Percentiles rank a stretch among this genome's conserved stretches.
Conservation (phyloP, 2,329 filamentous ascomycete species). For the Sarocladium oryzae region DNA sequence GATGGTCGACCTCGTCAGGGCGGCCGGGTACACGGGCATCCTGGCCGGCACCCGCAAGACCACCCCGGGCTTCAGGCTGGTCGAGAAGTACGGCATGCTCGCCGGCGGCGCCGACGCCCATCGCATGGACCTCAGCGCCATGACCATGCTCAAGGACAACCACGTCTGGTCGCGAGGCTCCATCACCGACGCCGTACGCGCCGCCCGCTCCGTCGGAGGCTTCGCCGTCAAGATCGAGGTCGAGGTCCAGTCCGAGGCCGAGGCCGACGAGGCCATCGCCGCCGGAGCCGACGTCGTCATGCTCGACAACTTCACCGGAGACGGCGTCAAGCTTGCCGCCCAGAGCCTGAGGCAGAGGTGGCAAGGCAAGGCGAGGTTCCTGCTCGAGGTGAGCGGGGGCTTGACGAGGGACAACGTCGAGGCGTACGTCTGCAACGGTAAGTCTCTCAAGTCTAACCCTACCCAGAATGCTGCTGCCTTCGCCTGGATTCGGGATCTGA, state of each 20-base stretch:
- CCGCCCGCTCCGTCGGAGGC: conserved; percentile 76
- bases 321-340: conserved; percentile 70
- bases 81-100: conserved; percentile 98
- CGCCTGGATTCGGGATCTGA: neutral
- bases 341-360: conserved; percentile 72
- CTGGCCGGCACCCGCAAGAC: conserved; percentile 97
- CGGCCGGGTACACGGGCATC: conserved; percentile 70
- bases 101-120: conserved; percentile 90
- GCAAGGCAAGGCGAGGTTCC: conserved; percentile 64
- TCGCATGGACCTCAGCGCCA: conserved; percentile 81
- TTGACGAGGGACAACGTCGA: conserved; percentile 79
- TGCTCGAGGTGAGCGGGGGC: conserved; percentile 90
- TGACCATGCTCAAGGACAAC: conserved; percentile 99
- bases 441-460: too few species aligned
- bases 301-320: conserved; percentile 89
- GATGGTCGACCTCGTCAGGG: conserved; percentile 49
- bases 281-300: conserved; percentile 95
- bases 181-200: conserved; percentile 78
- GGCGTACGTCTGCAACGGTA: conserved; percentile 69
- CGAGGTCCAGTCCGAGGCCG: conserved; percentile 80
- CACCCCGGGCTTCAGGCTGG: conserved; percentile 87
- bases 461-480: neutral
- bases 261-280: conserved; percentile 84
- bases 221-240: conserved; percentile 95
- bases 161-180: conserved; percentile 88